Conservation (phyloP, 345 rosid species). For the Eucalyptus cladocalyx region DNA sequence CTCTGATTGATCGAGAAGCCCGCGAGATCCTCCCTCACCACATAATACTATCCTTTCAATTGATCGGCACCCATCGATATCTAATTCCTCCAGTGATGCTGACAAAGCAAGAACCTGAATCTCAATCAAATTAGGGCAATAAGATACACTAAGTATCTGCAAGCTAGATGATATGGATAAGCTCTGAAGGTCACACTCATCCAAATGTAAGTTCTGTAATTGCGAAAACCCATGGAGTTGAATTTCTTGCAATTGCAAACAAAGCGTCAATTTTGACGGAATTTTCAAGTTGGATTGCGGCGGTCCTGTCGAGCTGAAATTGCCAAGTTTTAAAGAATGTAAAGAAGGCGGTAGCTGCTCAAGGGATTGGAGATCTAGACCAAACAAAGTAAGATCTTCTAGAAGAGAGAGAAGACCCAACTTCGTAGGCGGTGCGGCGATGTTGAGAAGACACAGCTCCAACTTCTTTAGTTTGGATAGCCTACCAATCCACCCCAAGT, state of each 20-base stretch:
- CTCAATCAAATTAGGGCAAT: rapidly evolving
- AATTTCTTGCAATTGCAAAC: rapidly evolving
- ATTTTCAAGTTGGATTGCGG: rapidly evolving
- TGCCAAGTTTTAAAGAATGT: rapidly evolving
- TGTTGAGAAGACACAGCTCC: rapidly evolving
- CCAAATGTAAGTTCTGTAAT: rapidly evolving
- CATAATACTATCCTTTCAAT: no score
- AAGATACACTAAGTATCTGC: rapidly evolving
- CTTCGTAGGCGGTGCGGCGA: rapidly evolving
- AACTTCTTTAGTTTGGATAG: not conserved
- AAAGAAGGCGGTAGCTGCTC: not conserved
- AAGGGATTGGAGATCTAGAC: no score
- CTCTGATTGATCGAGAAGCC: no score
- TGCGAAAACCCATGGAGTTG: rapidly evolving
- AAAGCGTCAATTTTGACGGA: rapidly evolving
- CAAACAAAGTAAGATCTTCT: rapidly evolving
- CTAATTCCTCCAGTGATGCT: no score
- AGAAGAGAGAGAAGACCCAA: not conserved
- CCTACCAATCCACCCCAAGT: not conserved
- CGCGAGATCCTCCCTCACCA: no score
- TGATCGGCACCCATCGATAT: rapidly evolving
- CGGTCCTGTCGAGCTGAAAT: no score
- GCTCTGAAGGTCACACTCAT: rapidly evolving
- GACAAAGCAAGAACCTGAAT: rapidly evolving
- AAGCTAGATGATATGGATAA: not conserved